Percentiles rank a stretch among this genome's conserved stretches.
Conservation (phyloP, 192 early-diverging fungal genomes). For the Oehlia diaphana region DNA sequence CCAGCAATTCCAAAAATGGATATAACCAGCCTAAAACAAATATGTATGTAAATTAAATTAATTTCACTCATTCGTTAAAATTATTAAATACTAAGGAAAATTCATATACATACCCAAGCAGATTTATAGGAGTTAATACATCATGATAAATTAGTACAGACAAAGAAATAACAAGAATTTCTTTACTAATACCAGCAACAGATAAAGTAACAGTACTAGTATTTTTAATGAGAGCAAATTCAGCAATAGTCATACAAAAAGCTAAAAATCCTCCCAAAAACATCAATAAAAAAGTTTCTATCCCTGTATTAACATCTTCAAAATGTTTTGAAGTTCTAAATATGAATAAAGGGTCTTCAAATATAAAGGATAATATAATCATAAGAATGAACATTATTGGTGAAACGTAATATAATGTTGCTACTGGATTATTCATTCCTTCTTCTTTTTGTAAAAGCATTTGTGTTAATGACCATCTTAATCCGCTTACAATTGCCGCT, state of each 20-base stretch:
- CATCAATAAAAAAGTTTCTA: slow-evolving; percentile 55
- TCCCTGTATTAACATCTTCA: slow-evolving; percentile 36
- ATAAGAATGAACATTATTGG: slow-evolving; percentile 78
- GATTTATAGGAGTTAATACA: slow-evolving; percentile 60
- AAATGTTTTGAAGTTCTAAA: slow-evolving; percentile 57
- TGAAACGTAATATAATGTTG: slow-evolving; percentile 71
- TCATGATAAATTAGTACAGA: slow-evolving; percentile 75
- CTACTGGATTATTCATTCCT: slow-evolving; percentile 80
- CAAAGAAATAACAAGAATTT: slow-evolving; percentile 73
- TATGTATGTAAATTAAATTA: not conserved
- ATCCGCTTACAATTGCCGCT: slow-evolving; percentile 75
- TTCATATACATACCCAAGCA: slow-evolving; percentile 56
- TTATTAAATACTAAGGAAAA: not conserved
- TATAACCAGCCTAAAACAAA: slow-evolving; percentile 46
- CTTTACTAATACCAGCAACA: slow-evolving; percentile 79
- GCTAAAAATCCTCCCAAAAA: slow-evolving; percentile 71
- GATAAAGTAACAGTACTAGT: slow-evolving; percentile 81
- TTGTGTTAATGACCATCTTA: slow-evolving; percentile 82
- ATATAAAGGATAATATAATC: slow-evolving; percentile 50
- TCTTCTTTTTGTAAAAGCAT: slow-evolving; percentile 66
- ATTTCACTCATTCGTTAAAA: not conserved
- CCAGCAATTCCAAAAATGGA: slow-evolving; percentile 56
- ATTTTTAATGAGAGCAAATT: slow-evolving; percentile 74
- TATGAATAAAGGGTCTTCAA: slow-evolving; percentile 57
- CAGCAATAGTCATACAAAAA: slow-evolving; percentile 76